phyloP scores from a whole-genome alignment of 2,329 filamentous ascomycete species.

The Penicillium brasilianum region DNA sequence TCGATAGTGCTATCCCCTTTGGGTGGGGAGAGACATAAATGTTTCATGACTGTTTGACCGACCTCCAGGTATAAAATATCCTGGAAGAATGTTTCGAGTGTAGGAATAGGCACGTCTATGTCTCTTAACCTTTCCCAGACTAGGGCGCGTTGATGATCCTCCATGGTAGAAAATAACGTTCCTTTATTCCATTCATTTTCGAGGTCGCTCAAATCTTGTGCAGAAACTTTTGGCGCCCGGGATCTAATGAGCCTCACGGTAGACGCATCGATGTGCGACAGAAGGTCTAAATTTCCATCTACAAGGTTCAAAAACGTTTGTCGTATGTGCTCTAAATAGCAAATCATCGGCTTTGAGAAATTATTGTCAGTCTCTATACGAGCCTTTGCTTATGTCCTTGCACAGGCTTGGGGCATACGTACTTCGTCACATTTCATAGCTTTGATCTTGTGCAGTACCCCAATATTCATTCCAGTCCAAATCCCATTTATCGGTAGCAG shows the following conservation, averaged over 20 bases:
- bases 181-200: neutral
- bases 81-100: conserved; percentile 17
- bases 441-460: neutral
- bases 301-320: neutral
- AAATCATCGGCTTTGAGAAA: neutral
- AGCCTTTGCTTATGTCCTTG: neutral
- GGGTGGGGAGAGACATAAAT: conserved; percentile 5
- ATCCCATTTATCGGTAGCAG: neutral
- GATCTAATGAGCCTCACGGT: conserved; percentile 4
- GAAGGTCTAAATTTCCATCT: conserved; percentile 2
- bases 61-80: conserved; percentile 18
- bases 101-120: conserved; percentile 8
- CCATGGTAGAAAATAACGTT: neutral
- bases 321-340: neutral
- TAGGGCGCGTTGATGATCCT: neutral
- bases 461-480: neutral
- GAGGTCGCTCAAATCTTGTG: conserved; percentile 1
- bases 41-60: conserved; percentile 9
- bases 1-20: conserved; percentile 10
- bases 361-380: neutral
- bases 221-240: neutral
- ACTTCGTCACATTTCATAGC: neutral
- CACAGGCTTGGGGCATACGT: neutral
- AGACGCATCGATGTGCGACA: conserved; percentile 2
- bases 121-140: neutral